phyloP scores from a whole-genome alignment of 1,284 basidiomycete genomes.

The Tilletiaria anomala region DNA sequence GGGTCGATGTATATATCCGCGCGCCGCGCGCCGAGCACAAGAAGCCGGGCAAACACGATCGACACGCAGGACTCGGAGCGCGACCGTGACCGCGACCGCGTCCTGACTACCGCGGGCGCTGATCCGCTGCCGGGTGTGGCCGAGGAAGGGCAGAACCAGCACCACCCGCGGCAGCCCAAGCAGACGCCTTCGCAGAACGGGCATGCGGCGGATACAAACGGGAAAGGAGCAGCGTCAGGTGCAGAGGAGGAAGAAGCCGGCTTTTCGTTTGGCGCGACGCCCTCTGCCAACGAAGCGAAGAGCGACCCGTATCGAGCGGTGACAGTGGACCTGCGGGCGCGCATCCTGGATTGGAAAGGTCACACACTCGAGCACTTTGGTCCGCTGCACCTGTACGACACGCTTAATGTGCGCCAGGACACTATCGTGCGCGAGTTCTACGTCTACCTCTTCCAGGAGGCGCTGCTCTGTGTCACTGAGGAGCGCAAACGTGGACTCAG shows the following conservation, averaged over 20 bases:
- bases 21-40: too few relatives aligned
- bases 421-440: conserved; percentile 74
- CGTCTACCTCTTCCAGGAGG: conserved; percentile 90
- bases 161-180: too few relatives aligned
- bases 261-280: conserved; percentile 23
- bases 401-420: conserved; percentile 72
- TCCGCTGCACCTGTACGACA: conserved; percentile 73
- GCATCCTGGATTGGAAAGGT: conserved; percentile 87
- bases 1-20: too few relatives aligned
- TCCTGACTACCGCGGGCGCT: too few relatives aligned
- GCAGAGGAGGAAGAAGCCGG: conserved; percentile 11
- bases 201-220: neutral
- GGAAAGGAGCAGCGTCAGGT: neutral
- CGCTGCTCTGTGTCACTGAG: conserved; percentile 87
- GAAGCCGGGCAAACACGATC: too few relatives aligned
- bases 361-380: conserved; percentile 71
- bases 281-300: conserved; percentile 5
- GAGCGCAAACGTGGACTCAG: conserved; percentile 65
- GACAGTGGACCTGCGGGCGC: conserved; percentile 67
- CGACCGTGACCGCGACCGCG: too few relatives aligned
- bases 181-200: too few relatives aligned
- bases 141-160: too few relatives aligned
- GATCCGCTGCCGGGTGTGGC: too few relatives aligned
- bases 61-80: too few relatives aligned
- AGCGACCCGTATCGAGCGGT: conserved; percentile 46